Conservation (phyloP, 2,329 filamentous ascomycete species). For the Tolypocladium cylindrosporum region DNA sequence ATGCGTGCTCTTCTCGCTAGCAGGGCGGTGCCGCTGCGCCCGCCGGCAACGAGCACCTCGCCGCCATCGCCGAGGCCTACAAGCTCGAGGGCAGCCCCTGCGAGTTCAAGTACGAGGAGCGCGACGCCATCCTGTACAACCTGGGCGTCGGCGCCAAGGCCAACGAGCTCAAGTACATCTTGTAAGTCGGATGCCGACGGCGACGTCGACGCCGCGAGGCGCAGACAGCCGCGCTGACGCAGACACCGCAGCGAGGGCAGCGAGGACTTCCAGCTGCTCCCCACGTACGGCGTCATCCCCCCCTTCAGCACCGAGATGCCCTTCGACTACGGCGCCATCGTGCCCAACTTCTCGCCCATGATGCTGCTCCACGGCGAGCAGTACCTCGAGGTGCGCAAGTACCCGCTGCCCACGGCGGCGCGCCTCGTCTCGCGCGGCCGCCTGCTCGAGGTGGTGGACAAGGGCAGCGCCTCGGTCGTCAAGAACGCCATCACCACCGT, state of each 20-base stretch:
- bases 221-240: background rate
- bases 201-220: background rate
- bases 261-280: slow-evolving; percentile 87
- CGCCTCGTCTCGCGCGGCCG: slow-evolving; percentile 66
- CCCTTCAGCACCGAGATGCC: slow-evolving; percentile 76
- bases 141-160: slow-evolving; percentile 87
- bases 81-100: slow-evolving; percentile 60
- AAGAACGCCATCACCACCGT: slow-evolving; percentile 74
- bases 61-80: slow-evolving; percentile 68
- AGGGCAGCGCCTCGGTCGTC: slow-evolving; percentile 80
- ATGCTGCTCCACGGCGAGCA: slow-evolving; percentile 99
- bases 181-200: slow-evolving; percentile 28
- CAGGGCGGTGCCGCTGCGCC: slow-evolving; percentile 10
- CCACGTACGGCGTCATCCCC: slow-evolving; percentile 95
- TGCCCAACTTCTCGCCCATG: slow-evolving; percentile 96
- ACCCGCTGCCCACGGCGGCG: slow-evolving; percentile 78
- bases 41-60: slow-evolving; percentile 55
- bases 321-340: slow-evolving; percentile 70
- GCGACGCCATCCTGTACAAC: slow-evolving; percentile 91
- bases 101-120: slow-evolving; percentile 74
- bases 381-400: slow-evolving; percentile 89
- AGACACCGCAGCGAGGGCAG: slow-evolving; percentile 52
- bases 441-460: slow-evolving; percentile 92
- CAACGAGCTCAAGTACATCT: slow-evolving; percentile 78
- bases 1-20: slow-evolving; percentile 11